Percentiles rank a stretch among this genome's conserved stretches.
Evolutionary conservation across 352 stramenopile species (phyloP).

Genomic region (Discostella stelligera): DNA sequence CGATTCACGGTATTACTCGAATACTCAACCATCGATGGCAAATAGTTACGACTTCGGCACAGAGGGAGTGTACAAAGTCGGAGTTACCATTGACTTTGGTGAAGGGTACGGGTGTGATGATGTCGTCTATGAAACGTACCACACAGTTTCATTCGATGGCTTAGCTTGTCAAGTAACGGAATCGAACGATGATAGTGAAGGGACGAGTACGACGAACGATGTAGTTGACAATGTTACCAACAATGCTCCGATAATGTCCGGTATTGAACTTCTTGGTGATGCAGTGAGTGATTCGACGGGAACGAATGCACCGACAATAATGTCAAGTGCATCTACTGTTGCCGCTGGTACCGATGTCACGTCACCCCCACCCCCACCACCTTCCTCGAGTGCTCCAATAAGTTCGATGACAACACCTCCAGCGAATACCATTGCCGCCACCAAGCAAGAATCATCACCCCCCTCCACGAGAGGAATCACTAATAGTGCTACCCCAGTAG

Average conservation of each 20-base stretch:
- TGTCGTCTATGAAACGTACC: neutral
- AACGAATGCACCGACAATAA: neutral
- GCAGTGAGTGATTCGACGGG: neutral
- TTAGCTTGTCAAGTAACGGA: neutral
- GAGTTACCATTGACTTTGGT: neutral
- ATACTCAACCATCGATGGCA: neutral
- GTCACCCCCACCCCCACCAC: neutral
- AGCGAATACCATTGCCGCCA: neutral
- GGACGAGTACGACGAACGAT: neutral
- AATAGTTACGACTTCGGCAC: neutral
- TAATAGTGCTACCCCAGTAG: neutral
- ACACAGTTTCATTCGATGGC: neutral
- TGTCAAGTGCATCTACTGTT: neutral
- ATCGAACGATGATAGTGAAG: neutral
- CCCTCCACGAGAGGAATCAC: neutral
- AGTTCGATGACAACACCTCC: neutral
- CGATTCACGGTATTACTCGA: neutral
- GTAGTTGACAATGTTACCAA: no score
- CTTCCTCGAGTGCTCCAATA: neutral
- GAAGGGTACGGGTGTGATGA: neutral
- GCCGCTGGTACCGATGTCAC: neutral
- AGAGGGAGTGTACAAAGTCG: neutral
- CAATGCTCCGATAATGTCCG: neutral
- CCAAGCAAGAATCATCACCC: neutral
- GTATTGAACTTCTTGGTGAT: neutral